Conservation (phyloP, 495 filamentous ascomycete species). For the Aspergillus nanangensis region DNA sequence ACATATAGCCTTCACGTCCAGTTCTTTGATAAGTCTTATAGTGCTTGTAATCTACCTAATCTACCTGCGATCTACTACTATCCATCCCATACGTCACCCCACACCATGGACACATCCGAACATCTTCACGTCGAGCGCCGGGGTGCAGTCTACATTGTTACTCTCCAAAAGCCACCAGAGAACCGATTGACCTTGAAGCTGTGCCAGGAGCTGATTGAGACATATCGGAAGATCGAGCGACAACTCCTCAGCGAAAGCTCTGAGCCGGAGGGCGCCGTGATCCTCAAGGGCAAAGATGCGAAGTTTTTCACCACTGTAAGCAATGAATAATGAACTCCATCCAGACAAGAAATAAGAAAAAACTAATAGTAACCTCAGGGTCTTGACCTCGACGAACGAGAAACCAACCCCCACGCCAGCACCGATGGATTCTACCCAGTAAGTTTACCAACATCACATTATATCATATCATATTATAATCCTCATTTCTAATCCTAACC, state of each 20-base stretch:
- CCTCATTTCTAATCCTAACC: background rate
- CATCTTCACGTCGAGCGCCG: slow-evolving; percentile 19
- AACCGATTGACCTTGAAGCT: slow-evolving; percentile 40
- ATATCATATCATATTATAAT: background rate
- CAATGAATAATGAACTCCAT: no score
- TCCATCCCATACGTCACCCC: no score
- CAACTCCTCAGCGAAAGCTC: slow-evolving; percentile 18
- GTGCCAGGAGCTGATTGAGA: slow-evolving; percentile 42
- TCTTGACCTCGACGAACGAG: slow-evolving; percentile 41
- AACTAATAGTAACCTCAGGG: no score
- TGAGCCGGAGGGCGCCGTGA: slow-evolving; percentile 38
- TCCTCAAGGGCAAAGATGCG: slow-evolving; percentile 38
- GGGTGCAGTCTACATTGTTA: slow-evolving; percentile 41
- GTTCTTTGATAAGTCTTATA: no score
- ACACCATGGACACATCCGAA: no score
- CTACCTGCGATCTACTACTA: no score
- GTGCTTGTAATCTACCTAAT: no score
- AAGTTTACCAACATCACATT: background rate
- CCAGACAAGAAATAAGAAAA: no score
- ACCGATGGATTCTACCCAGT: slow-evolving; percentile 45
- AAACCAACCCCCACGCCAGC: slow-evolving; percentile 42
- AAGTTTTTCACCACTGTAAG: slow-evolving; percentile 47
- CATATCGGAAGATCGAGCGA: slow-evolving; percentile 37
- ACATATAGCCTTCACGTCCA: no score
- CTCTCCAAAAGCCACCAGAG: slow-evolving; percentile 45